Evolutionary conservation across 2,329 filamentous ascomycete species (phyloP).

Genomic region (Claviceps maximensis): DNA sequence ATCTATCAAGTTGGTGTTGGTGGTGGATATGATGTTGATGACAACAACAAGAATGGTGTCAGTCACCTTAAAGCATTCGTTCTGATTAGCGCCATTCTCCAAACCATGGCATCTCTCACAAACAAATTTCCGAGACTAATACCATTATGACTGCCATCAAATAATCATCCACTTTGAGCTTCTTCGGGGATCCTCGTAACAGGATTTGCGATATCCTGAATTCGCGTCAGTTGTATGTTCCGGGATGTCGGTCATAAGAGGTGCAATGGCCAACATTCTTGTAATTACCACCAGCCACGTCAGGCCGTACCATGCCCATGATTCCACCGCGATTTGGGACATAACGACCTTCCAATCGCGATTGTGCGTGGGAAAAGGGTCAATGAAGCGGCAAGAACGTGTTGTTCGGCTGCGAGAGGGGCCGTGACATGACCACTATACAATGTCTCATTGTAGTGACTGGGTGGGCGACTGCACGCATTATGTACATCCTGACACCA

Average conservation of each 20-base stretch:
- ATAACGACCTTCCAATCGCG: constrained; percentile 9
- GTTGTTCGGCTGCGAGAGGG: not conserved
- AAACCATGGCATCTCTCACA: constrained; percentile 12
- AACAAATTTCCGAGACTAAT: not conserved
- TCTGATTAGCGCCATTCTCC: not conserved
- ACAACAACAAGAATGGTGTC: constrained; percentile 41
- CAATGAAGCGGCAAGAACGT: not conserved
- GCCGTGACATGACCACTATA: not conserved
- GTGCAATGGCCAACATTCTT: constrained; percentile 24
- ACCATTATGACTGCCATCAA: constrained; percentile 41
- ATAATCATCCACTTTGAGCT: constrained; percentile 41
- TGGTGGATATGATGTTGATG: constrained; percentile 41
- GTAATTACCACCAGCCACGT: constrained; percentile 24
- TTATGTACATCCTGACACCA: not conserved
- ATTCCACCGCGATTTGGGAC: constrained; percentile 22
- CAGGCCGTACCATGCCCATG: constrained; percentile 32
- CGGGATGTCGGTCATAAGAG: not conserved
- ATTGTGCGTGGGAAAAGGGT: not conserved
- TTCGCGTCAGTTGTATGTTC: not conserved
- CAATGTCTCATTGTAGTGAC: not conserved
- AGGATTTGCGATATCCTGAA: constrained; percentile 25
- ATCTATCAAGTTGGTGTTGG: constrained; percentile 47
- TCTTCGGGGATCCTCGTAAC: constrained; percentile 30
- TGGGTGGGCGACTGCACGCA: not conserved
- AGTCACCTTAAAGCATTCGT: constrained; percentile 18